These are phyloP conservation scores for Umbilicaria muhlenbergii DNA, from an alignment of 495 filamentous ascomycete species.

Conservation along the genomic window DNA sequence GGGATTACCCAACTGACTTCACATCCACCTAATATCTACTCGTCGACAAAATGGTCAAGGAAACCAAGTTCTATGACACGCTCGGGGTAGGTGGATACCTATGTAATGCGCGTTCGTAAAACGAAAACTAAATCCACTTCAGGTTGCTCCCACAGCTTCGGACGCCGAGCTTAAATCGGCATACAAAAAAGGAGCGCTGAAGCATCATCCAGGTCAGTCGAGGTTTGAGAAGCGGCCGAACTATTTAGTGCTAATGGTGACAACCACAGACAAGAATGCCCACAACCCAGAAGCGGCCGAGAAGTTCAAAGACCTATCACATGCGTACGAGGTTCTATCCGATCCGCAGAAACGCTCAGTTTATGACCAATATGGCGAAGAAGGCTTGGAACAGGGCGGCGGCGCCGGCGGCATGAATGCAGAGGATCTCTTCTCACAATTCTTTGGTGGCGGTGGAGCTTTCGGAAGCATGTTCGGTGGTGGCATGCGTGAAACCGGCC, in stretches of 20 bases:
- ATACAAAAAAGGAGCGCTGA: constrained; percentile 79
- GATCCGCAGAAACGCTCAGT: constrained; percentile 79
- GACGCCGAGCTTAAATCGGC: constrained; percentile 77
- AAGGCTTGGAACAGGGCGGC: constrained; percentile 79
- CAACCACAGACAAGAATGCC: constrained; percentile 71
- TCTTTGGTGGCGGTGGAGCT: constrained; percentile 79
- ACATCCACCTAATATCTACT: not conserved
- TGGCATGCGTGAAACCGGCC: constrained; percentile 68
- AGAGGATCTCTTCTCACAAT: constrained; percentile 93
- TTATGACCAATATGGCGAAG: constrained; percentile 96
- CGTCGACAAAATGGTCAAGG: constrained; percentile 66
- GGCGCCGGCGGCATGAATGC: constrained; percentile 80
- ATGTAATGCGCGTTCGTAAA: not conserved
- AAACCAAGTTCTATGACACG: constrained; percentile 73
- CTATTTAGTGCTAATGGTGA: not conserved
- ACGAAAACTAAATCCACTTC: constrained; percentile 16
- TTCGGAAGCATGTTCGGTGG: constrained; percentile 77
- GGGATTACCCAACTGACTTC: no score
- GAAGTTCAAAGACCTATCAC: constrained; percentile 95
- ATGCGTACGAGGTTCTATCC: constrained; percentile 86
- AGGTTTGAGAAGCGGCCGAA: not conserved
- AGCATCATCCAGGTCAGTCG: constrained; percentile 72
- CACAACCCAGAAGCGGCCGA: constrained; percentile 86
- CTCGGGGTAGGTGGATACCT: constrained; percentile 52
- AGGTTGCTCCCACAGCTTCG: constrained; percentile 58